Base-by-base conservation (phyloP, 352 stramenopile species). In the Globisporangium acanthophoron region DNA sequence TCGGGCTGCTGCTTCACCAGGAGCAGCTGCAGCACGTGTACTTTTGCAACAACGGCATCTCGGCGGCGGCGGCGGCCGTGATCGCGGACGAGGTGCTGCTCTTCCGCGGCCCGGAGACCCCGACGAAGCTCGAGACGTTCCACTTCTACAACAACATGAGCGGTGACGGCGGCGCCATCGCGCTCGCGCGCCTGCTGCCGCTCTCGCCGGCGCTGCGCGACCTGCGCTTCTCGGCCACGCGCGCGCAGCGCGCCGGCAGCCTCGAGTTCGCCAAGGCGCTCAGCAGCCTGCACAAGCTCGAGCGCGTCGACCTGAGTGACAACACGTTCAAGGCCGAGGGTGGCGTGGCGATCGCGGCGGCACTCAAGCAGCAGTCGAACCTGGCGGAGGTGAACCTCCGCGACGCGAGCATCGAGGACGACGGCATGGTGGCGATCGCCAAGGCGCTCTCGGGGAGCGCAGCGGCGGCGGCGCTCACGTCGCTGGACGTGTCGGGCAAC, bases 141-240 rank as follows among this genome's bases (percentile, higher is more conserved):
- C 92, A 98, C 71, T 98, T 98, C 56, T 98, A 97, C 80, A 98
- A 98, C 73, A 98, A 98, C 70, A 98, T 98, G 94, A 98, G 89
- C 64, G 96, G 92, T 29, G 87, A 97, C 54, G 88, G 82, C n/a
- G 94, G 94, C 18, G 92, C 89, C 39, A 83, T 85, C 37, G 92
- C 91, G 44, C 70, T 97, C 31, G 87, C 85, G 29, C 78, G 85
- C 61, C 76, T 98, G 58, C 66, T 98, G 52, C 79, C 85, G 45
- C 66, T 88, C n/a, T 97, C 81, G 7, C 87, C 88, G 1, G 61
- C 66, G 33, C 73, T 98, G 15, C 77, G 76, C 40, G 92, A 98
- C 66, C 62, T 98, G 66, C 76, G 94, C 24, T 98, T 98, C 70
- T 98, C 94, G 12, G 91, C 91, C 15, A 98, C 92, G 52, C 89